Evolutionary conservation across 148 eudicot genomes (phyloP).

Genomic region (Amaranthus cruentus): DNA sequence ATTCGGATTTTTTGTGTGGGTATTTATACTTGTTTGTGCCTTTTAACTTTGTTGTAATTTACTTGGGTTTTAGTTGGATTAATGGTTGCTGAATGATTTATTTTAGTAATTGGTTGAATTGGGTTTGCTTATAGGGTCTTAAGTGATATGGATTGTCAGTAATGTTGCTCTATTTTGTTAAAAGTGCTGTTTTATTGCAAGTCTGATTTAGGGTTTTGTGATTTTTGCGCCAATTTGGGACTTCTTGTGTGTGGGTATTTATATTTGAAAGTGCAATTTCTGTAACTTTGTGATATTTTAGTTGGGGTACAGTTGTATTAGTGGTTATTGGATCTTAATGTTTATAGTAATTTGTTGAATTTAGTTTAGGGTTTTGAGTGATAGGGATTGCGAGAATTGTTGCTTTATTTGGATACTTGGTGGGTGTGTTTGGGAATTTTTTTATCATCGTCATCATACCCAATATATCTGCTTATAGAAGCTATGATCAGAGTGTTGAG

Average conservation of each 20-base stretch:
- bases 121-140: slow-evolving; percentile 3
- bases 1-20: not conserved
- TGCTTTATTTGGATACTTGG: not conserved
- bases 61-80: slow-evolving; percentile 9
- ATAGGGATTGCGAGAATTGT: not conserved
- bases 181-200: slow-evolving; percentile 4
- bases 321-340: slow-evolving; percentile 1
- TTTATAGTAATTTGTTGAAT: not conserved
- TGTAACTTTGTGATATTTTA: not conserved
- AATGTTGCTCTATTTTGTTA: not conserved
- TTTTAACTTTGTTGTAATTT: not conserved
- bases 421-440: too few species aligned
- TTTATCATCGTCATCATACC: too few species aligned
- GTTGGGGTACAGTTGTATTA: slow-evolving; percentile 10
- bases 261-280: slow-evolving; percentile 1
- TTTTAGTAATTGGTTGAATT: not conserved
- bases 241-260: not conserved
- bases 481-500: too few species aligned
- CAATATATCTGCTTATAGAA: too few species aligned
- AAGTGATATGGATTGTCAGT: not conserved
- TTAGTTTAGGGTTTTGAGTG: slow-evolving; percentile 17
- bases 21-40: not conserved
- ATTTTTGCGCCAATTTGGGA: not conserved
- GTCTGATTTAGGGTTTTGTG: slow-evolving; percentile 4
- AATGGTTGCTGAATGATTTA: slow-evolving; percentile 1